Base-by-base conservation (phyloP, 495 filamentous ascomycete species). In the Annulohypoxylon stygium region DNA sequence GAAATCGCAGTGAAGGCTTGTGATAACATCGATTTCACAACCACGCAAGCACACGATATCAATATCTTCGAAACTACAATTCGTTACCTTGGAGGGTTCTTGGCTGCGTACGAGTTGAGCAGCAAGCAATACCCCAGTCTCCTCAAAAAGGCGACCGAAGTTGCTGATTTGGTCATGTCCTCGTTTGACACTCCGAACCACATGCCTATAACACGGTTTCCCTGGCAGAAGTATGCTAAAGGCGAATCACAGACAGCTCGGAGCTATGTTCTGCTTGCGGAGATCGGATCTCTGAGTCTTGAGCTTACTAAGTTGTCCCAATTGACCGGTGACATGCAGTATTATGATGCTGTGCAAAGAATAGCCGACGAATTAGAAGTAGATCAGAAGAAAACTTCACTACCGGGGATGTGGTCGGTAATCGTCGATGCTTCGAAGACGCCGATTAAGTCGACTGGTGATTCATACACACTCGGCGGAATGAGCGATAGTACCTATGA, bases 181-280 rank as follows among this genome's bases (percentile, higher is more conserved):
- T 88, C 90, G 37, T 97, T 97, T 81, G 93, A 97, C 78, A 97
- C 93, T 6, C 93, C 93, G 0, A 97, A 97, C 76, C 87, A 91
- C 57, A 95, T 97, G 93, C 93, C 93, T 4, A 79, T 91, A 25
- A 90, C 93, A 2, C 90, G 88, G 71, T 82, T 91, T 23, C 88
- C 92, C 9, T 91, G 86, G 79, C 94, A 92, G 80, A 85, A 87
- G 0, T 79, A 78, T 54, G 66, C 58, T 7, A 72, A 63, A 25
- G 59, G 70, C 20, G 59, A 77, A 37, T 54, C 73, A n/a, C 77
- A 81, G 50, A 76, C 90, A 9, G 91, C 93, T 0, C 58, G 71
- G 9, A 61, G 74, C 0, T 67, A 76, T 23, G 75, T 77, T 55
- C 68, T 86, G 4, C 67, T 86, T 34, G 77, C 77, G 18, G 93